Percentiles rank a stretch among this genome's conserved stretches.
Conservation (phyloP, 2,329 filamentous ascomycete species). For the Ilyonectria mors-panacis region DNA sequence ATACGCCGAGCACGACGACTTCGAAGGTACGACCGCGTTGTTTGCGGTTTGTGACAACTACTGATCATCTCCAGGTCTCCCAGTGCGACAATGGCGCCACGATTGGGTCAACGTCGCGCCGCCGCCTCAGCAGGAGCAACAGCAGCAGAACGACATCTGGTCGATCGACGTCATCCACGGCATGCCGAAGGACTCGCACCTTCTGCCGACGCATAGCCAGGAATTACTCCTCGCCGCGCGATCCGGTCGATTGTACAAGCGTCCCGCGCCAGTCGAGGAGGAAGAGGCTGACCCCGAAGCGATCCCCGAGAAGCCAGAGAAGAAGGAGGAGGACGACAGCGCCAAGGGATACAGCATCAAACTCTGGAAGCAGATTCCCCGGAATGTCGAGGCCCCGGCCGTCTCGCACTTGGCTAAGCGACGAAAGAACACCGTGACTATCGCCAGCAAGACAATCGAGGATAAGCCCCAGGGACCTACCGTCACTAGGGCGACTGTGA, state of each 20-base stretch:
- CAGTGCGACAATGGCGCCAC: conserved; percentile 91
- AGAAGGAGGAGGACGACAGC: conserved; percentile 74
- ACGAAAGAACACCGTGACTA: conserved; percentile 72
- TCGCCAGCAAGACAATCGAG: conserved; percentile 67
- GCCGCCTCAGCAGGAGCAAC: conserved; percentile 74
- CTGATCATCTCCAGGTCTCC: conserved; percentile 74
- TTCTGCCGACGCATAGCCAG: conserved; percentile 84
- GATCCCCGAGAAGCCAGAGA: conserved; percentile 67
- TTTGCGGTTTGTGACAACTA: conserved; percentile 17
- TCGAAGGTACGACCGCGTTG: conserved; percentile 63
- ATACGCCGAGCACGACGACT: conserved; percentile 73
- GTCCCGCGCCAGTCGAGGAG: conserved; percentile 73
- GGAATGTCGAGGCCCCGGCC: conserved; percentile 68
- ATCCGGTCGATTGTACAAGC: conserved; percentile 82
- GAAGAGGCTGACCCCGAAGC: conserved; percentile 69
- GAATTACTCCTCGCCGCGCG: conserved; percentile 86
- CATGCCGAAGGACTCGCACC: conserved; percentile 88
- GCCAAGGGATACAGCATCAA: conserved; percentile 69
- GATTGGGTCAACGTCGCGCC: conserved; percentile 79
- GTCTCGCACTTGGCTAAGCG: conserved; percentile 73
- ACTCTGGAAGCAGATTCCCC: conserved; percentile 74
- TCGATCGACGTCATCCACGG: conserved; percentile 80
- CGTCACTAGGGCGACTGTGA: conserved; percentile 84
- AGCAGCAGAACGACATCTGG: conserved; percentile 77
- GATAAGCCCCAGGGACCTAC: conserved; percentile 65